Base-by-base conservation (phyloP, 1,284 basidiomycete genomes). In the Cryptococcus jaspeensis region DNA sequence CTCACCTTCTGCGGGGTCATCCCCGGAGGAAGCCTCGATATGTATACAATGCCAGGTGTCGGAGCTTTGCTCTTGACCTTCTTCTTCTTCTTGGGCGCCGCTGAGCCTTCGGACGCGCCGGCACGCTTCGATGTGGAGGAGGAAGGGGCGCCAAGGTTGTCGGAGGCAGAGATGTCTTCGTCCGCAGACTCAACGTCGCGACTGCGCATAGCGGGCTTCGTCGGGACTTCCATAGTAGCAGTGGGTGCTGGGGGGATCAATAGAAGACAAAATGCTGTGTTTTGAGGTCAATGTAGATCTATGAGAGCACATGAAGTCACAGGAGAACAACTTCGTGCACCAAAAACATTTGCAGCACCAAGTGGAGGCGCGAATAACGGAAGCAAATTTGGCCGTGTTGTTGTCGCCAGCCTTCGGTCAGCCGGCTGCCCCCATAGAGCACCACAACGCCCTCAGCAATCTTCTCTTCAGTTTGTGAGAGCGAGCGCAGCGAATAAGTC, bases 1-100 rank as follows among this genome's bases (percentile, higher is more conserved):
- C 92, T 87, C 40, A 99, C 91, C 78, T 99, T 99, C 28, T 90
- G 84, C 23, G 95, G 94, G 23, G 89, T 91, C 96, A 99, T 99
- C 0, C 94, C 96, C n/a, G 94, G 95, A 1, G 96, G 96, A 69
- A 99, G 89, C 40, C 95, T 84, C 16, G 92, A 96, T 53, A 99
- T 92, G 77, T 98, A 99, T 47, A 99, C 80, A 58, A 99, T 87
- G 0, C 92, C 95, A 39, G 89, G 74, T 6, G 67, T 67, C 8
- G 64, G 45, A 15, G 50, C 55, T 53, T 61, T 72, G 45, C 50
- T 67, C 63, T 62, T 72, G 42, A 53, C 55, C 58, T 67, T 67
- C 56, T 69, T 71, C 52, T 53, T 53, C 41, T 16, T n/a, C 20
- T 53, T 58, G n/a, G 53, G 22, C 18, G 36, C 50, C 8, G 52